These are phyloP conservation scores for Platanthera guangdongensis DNA, from an alignment of 106 monocot species.

Conservation along the genomic window DNA sequence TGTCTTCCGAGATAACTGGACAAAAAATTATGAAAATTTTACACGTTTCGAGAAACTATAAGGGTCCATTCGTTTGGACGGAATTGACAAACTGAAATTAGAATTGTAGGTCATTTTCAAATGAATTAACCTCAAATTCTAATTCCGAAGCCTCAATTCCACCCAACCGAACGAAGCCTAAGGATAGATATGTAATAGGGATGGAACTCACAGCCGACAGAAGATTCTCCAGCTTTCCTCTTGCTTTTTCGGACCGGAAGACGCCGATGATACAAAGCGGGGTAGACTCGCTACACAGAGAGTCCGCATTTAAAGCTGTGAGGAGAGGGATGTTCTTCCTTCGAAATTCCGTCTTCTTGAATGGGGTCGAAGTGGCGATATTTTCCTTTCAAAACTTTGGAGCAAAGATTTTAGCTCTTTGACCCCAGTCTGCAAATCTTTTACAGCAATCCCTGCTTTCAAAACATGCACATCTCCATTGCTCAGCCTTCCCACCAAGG, in stretches of 20 bases:
- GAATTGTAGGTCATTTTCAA: too few relatives aligned
- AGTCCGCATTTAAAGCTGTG: conserved; percentile 44
- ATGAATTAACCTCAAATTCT: too few relatives aligned
- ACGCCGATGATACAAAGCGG: conserved; percentile 75
- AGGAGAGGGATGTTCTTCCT: conserved; percentile 36
- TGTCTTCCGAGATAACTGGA: conserved; percentile 83
- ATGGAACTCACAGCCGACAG: conserved; percentile 37
- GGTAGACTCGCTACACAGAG: conserved; percentile 51
- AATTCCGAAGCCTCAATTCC: too few relatives aligned
- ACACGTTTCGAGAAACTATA: not conserved
- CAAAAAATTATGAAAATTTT: not conserved
- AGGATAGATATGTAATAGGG: not conserved
- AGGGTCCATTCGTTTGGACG: too few relatives aligned
- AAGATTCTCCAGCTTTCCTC: conserved; percentile 44
- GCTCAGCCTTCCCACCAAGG: conserved; percentile 54
- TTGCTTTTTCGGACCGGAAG: conserved; percentile 54
- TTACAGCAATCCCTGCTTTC: conserved; percentile 51
- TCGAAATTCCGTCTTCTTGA: conserved; percentile 28
- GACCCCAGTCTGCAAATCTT: conserved; percentile 81
- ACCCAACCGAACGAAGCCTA: too few relatives aligned
- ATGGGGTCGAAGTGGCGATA: conserved; percentile 36
- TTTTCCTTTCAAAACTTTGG: conserved; percentile 76
- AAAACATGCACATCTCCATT: conserved; percentile 55
- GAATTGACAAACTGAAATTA: too few relatives aligned
- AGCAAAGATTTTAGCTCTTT: conserved; percentile 54